Evolutionary conservation across 2,329 filamentous ascomycete genomes (phyloP).

Genomic region (Aspergillus fructus): DNA sequence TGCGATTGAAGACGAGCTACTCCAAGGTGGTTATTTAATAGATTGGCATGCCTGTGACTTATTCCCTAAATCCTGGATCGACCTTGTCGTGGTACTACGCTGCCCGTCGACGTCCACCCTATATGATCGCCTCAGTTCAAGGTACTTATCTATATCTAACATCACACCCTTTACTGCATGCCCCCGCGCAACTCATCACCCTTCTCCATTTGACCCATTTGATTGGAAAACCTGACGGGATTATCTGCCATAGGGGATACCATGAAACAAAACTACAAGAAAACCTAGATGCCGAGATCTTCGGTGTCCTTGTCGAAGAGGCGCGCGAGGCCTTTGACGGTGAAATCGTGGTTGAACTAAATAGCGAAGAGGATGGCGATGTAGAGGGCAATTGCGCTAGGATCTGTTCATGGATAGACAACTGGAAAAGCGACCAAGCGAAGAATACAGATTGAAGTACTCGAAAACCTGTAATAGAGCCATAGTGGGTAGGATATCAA

Average conservation of each 20-base stretch:
- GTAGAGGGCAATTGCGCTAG: slow-evolving; percentile 86
- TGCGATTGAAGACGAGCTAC: slow-evolving; percentile 77
- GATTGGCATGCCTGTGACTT: slow-evolving; percentile 98
- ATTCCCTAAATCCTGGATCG: slow-evolving; percentile 90
- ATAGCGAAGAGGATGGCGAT: slow-evolving; percentile 77
- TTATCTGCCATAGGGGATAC: slow-evolving; percentile 63
- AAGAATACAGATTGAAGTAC: slow-evolving; percentile 27
- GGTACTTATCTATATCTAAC: slow-evolving; percentile 48
- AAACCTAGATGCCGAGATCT: slow-evolving; percentile 96
- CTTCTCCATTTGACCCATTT: not conserved
- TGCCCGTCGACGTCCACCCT: slow-evolving; percentile 72
- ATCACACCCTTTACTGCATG: not conserved
- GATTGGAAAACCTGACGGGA: slow-evolving; percentile 1
- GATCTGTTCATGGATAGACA: slow-evolving; percentile 75
- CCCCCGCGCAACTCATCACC: not conserved
- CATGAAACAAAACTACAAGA: slow-evolving; percentile 86
- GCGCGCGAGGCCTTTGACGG: slow-evolving; percentile 82
- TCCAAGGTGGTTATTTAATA: slow-evolving; percentile 79
- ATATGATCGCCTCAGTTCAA: slow-evolving; percentile 76
- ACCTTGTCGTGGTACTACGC: slow-evolving; percentile 87
- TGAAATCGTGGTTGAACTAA: slow-evolving; percentile 84
- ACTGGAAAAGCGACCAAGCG: slow-evolving; percentile 67
- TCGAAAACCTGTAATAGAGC: not conserved
- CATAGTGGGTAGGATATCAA: not conserved
- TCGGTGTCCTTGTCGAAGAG: slow-evolving; percentile 90